These are phyloP conservation scores for Macroventuria anomochaeta DNA, from an alignment of 2,329 filamentous ascomycete genomes.

Conservation along the genomic window DNA sequence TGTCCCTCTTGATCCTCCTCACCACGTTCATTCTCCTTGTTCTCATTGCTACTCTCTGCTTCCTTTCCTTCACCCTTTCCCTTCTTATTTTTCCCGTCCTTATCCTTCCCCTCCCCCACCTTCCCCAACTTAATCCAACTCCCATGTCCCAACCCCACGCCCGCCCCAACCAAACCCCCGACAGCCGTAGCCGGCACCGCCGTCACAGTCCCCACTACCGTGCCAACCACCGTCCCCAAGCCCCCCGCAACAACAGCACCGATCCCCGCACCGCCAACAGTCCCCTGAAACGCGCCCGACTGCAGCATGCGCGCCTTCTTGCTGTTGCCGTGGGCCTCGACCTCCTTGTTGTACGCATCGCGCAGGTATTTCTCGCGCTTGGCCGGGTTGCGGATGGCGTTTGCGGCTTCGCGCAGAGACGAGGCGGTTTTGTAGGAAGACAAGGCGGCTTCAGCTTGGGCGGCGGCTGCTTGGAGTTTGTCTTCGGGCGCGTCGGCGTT, in stretches of 20 bases:
- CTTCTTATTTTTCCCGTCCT: too few relatives aligned
- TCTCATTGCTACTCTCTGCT: constrained; percentile 17
- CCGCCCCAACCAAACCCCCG: constrained; percentile 50
- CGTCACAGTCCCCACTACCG: constrained; percentile 49
- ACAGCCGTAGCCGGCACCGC: constrained; percentile 50
- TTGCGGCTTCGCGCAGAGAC: constrained; percentile 33
- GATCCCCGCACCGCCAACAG: constrained; percentile 52
- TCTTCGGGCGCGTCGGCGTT: constrained; percentile 29
- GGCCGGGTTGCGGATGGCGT: constrained; percentile 39
- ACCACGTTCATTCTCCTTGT: constrained; percentile 10
- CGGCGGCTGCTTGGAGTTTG: constrained; percentile 40
- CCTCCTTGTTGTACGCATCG: constrained; percentile 45
- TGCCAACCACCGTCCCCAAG: constrained; percentile 52
- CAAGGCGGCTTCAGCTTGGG: constrained; percentile 39
- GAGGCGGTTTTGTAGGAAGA: constrained; percentile 37
- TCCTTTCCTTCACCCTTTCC: constrained; percentile 7
- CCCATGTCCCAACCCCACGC: constrained; percentile 52
- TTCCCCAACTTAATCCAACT: constrained; percentile 51
- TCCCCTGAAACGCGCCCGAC: constrained; percentile 51
- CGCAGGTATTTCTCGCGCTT: constrained; percentile 45
- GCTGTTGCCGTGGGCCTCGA: constrained; percentile 42
- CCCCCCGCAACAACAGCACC: constrained; percentile 51
- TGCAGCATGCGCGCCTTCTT: constrained; percentile 45
- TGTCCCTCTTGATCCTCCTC: constrained; percentile 15
- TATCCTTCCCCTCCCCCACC: constrained; percentile 24